phyloP scores from a whole-genome alignment of 1,284 basidiomycete genomes.

The Austropuccinia psidii region DNA sequence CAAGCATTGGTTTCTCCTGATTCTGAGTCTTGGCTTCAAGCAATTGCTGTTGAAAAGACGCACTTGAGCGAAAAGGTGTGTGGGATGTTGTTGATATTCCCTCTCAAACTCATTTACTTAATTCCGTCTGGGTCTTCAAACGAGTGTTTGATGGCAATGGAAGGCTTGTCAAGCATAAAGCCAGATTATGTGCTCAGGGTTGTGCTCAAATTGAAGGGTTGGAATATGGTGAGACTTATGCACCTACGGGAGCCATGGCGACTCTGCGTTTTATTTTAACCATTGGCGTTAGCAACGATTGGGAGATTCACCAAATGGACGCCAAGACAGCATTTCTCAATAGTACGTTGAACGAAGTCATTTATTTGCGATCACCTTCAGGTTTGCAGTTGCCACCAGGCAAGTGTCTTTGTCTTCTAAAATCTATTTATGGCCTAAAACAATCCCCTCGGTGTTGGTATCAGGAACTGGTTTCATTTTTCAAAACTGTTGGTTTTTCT shows the following conservation, averaged over 20 bases:
- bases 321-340: conserved; percentile 1
- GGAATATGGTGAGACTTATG: neutral
- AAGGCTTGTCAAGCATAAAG: neutral
- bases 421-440: conserved; percentile 14
- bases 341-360: neutral
- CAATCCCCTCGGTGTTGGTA: conserved; percentile 12
- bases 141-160: neutral
- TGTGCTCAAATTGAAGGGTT: neutral
- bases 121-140: neutral
- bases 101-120: neutral
- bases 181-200: neutral
- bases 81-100: conserved; percentile 3
- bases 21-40: neutral
- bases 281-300: neutral
- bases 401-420: neutral
- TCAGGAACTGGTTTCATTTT: neutral
- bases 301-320: conserved; percentile 3
- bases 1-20: neutral
- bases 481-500: neutral
- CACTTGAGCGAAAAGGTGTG: neutral
- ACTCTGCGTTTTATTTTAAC: neutral
- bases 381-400: neutral
- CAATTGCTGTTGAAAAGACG: neutral
- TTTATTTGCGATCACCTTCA: neutral
- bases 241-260: neutral